Evolutionary conservation across 257 asterid genomes (phyloP).

Genomic region (Solanum lycopersicoides): DNA sequence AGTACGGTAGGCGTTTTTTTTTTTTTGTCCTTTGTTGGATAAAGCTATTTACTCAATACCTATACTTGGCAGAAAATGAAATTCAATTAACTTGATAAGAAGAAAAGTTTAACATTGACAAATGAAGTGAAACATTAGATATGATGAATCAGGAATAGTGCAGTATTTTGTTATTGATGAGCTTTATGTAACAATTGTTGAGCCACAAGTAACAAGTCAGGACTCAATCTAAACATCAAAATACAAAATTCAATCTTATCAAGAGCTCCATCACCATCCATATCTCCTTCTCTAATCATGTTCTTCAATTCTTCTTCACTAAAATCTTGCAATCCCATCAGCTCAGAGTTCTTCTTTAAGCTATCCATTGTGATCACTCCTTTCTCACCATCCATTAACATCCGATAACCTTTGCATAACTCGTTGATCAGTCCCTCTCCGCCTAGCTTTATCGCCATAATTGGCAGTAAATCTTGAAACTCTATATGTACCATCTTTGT

Average conservation of each 20-base stretch:
- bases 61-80: not conserved
- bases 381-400: slow-evolving; percentile 1
- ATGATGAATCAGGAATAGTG: not conserved
- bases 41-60: not conserved
- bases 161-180: not conserved
- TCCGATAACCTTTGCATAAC: slow-evolving; percentile 8
- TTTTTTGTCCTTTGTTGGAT: not conserved
- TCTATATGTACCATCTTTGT: not conserved
- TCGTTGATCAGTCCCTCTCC: slow-evolving; percentile 6
- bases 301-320: slow-evolving; percentile 1
- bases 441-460: slow-evolving; percentile 6
- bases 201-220: not conserved
- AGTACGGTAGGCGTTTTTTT: no score
- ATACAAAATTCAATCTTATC: slow-evolving; percentile 13
- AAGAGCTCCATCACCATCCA: slow-evolving; percentile 12
- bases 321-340: slow-evolving; percentile 12
- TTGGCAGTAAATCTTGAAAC: slow-evolving; percentile 13
- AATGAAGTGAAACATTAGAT: not conserved
- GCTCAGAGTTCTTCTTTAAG: slow-evolving; percentile 8
- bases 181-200: not conserved
- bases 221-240: slow-evolving; percentile 22
- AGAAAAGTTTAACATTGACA: not conserved
- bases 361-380: slow-evolving; percentile 7
- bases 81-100: not conserved
- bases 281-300: slow-evolving; percentile 11